Evolutionary conservation across 1,139 yeast genomes (phyloP).

Genomic region (Nadsonia commutata): DNA sequence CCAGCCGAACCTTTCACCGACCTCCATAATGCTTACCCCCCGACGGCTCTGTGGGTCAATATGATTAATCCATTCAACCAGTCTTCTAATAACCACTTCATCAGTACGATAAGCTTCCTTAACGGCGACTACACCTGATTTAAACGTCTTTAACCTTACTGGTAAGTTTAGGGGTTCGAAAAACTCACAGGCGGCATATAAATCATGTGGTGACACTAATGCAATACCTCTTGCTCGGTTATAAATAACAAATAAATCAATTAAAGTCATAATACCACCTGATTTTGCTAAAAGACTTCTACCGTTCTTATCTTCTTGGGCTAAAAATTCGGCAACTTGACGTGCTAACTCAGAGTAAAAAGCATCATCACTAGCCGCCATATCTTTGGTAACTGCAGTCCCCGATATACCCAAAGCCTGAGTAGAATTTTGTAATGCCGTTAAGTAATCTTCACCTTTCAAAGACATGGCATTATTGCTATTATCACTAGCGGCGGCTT

Average conservation of each 20-base stretch:
- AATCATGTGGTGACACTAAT: slow-evolving; percentile 42
- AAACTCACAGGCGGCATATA: slow-evolving; percentile 34
- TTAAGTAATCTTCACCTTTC: slow-evolving; percentile 12
- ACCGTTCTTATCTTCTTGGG: slow-evolving; percentile 4
- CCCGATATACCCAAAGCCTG: slow-evolving; percentile 21
- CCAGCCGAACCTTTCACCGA: slow-evolving; percentile 50
- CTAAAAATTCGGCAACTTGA: slow-evolving; percentile 42
- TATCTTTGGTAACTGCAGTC: slow-evolving; percentile 24
- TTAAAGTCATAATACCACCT: slow-evolving; percentile 44
- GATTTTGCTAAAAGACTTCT: slow-evolving; percentile 27
- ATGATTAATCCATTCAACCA: slow-evolving; percentile 21
- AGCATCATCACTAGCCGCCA: slow-evolving; percentile 25
- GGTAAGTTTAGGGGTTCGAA: slow-evolving; percentile 35
- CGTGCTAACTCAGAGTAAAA: slow-evolving; percentile 39
- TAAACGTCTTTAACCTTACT: slow-evolving; percentile 27
- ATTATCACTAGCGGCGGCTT: slow-evolving; percentile 6
- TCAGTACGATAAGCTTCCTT: slow-evolving; percentile 28
- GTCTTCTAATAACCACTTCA: slow-evolving; percentile 20
- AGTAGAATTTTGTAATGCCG: slow-evolving; percentile 18
- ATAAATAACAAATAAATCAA: slow-evolving; percentile 46
- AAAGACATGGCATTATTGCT: slow-evolving; percentile 3
- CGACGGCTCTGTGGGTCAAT: slow-evolving; percentile 16
- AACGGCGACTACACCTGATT: slow-evolving; percentile 30
- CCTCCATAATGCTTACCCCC: slow-evolving; percentile 32
- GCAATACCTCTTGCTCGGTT: slow-evolving; percentile 48